phyloP scores from a whole-genome alignment of 352 stramenopile genomes.

The Bremia lactucae region DNA sequence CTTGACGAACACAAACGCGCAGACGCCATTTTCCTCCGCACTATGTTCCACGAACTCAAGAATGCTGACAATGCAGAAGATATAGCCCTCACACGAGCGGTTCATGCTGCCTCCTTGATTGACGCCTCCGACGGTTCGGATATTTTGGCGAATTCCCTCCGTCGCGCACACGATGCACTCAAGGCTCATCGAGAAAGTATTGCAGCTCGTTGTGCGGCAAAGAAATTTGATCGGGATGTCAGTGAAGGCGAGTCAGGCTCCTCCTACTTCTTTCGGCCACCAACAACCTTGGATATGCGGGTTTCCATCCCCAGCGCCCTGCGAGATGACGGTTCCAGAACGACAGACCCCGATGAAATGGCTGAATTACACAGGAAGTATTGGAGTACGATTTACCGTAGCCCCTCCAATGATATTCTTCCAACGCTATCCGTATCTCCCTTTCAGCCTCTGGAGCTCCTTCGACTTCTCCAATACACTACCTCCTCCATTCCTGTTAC shows the following conservation, averaged over 20 bases:
- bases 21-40: conserved; percentile 6
- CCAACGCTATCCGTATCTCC: too few species aligned
- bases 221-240: conserved; percentile 10
- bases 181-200: background rate
- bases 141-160: background rate
- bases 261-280: conserved; percentile 7
- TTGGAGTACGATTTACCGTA: conserved; percentile 3
- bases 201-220: conserved; percentile 1
- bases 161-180: background rate
- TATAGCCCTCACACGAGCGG: background rate
- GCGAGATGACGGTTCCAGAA: conserved; percentile 1
- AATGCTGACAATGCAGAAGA: background rate
- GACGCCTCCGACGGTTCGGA: background rate
- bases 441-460: background rate
- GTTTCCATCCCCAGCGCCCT: background rate
- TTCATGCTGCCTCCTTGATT: background rate
- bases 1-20: conserved; percentile 9
- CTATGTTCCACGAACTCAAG: background rate
- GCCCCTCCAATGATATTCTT: conserved; percentile 1
- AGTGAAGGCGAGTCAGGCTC: conserved; percentile 3
- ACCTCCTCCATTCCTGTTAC: too few species aligned
- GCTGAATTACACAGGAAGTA: background rate
- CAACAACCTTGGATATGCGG: conserved; percentile 1
- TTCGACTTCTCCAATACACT: too few species aligned
- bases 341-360: background rate